Base-by-base conservation (phyloP, 2,329 filamentous ascomycete genomes). In the Juglanconis sp. region DNA sequence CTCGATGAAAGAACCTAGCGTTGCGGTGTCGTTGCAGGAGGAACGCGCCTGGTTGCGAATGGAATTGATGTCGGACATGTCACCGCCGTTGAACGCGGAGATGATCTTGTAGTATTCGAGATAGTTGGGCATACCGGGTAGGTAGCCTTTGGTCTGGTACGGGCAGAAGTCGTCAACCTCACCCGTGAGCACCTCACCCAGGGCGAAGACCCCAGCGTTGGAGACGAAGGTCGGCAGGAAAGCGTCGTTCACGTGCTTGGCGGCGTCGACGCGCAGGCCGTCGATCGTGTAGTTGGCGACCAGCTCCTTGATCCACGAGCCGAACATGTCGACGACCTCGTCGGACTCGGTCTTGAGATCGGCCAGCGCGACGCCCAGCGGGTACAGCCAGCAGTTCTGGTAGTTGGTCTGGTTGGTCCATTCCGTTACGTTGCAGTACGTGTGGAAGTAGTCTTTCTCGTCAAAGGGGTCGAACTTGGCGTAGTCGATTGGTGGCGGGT, bases 281-380 rank as follows among this genome's bases (percentile, higher is more conserved):
- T 86, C 85, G 74, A 88, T 85, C 17, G 76, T 77, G 68, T 88
- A 90, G 63, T 85, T 82, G 3, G 76, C 69, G 2, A 89, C 81
- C 0, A 89, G 74, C 47, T 74, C 74, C 17, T 69, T 70, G 65
- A 90, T 77, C 88, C 87, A 90, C n/a, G 74, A 70, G 57, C 83
- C 75, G 69, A 82, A 84, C 3, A 82, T 73, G 15, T 69, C 69
- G 32, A 79, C 76, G 9, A 89, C 81, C 1, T 71, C 70, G 0
- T 72, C 56, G 35, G 77, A 74, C 47, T 81, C 77, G 0, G 87
- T 90, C 59, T 83, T 74, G 11, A 90, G 70, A 64, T 90, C 87
- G 0, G 87, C 85, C 1, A 90, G 80, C 0, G 79, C 76, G n/a
- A 84, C 79, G 15, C 76, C 78, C n/a, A 74, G 75, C 60, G 80